Evolutionary conservation across 768 basidiomycete species (phyloP), one percentile per base, ranked within the genome.

Genomic region (Lyophyllum semitale): DNA sequence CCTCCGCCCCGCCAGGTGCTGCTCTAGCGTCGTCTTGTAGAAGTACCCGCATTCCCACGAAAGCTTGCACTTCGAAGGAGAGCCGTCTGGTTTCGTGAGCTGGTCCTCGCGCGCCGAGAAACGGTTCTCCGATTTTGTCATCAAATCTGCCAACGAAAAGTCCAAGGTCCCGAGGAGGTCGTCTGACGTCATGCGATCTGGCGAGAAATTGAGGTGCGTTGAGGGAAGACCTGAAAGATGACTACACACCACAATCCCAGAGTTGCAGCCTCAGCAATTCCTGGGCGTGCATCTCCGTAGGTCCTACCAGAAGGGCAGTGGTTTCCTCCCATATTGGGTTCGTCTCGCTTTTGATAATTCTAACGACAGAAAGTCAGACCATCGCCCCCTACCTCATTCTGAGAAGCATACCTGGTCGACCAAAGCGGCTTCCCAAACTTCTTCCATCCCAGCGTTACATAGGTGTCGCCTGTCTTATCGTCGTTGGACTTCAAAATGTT

Each of bases 301-400:
- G 77, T 6, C 83, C 83, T 9, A 91, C 77, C 1, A 89, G 68
- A 0, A 91, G 61, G 3, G 83, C 77, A 0, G 82, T 78, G 0
- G 84, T 85, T 72, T 92, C 89, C 62, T 89, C 88, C 74, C 81
- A 91, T 1, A 85, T 77, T 3, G 88, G 88, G 49, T 83, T 78
- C 17, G 79, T 71, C 49, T 87, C 85, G 8, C 71, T 75, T 29
- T 80, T 69, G 62, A 93, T 85, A 66, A 91, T 86, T 45, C 87
- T 78, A 35, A 48, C 26, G 29, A 15, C 8, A 57, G 22, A 9
- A 8, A 6, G 11, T 52, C 12, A 53, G 18, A 29, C 3, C 22
- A 27, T 8, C 15, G 3, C 7, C 7, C 32, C 2, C 43, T 15
- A 15, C 22, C 40, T 3, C 9, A n/a, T 17, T 20, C 22, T 7